Percentiles rank a stretch among this genome's conserved stretches.
phyloP scores from a whole-genome alignment of 441 rosid species.

The Euphorbia celastroides region DNA sequence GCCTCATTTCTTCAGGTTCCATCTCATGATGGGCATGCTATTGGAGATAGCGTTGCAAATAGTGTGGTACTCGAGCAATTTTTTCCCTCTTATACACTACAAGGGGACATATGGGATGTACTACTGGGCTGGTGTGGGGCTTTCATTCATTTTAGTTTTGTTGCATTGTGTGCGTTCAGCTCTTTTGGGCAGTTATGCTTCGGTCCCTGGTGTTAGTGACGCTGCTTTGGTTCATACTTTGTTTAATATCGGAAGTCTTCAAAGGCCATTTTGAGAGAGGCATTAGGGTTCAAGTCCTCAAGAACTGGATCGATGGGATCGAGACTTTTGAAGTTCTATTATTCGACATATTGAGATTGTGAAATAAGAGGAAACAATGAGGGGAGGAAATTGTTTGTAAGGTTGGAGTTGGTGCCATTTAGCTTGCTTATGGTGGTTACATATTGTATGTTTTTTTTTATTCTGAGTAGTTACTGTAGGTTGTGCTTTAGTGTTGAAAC shows the following conservation, averaged over 20 bases:
- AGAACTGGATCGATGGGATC: not conserved
- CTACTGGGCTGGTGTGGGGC: constrained; percentile 59
- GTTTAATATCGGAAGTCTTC: constrained; percentile 50
- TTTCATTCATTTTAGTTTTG: constrained; percentile 42
- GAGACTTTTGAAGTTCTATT: not conserved
- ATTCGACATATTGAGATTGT: not conserved
- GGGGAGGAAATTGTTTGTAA: not conserved
- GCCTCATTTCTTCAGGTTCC: constrained; percentile 75
- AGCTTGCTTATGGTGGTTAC: not conserved
- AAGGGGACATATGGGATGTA: constrained; percentile 53
- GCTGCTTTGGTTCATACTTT: constrained; percentile 68
- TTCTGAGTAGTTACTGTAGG: not conserved
- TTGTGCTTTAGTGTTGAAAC: too few relatives aligned
- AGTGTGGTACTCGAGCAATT: constrained; percentile 51
- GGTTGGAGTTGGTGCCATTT: not conserved
- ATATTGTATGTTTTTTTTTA: not conserved
- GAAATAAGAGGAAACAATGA: not conserved
- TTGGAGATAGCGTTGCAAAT: constrained; percentile 66
- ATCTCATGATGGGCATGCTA: constrained; percentile 81
- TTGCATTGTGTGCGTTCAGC: constrained; percentile 59
- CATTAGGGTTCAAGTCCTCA: not conserved
- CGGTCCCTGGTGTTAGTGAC: constrained; percentile 48
- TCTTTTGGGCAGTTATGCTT: constrained; percentile 52
- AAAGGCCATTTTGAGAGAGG: constrained; percentile 37
- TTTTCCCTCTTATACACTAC: constrained; percentile 64